Conservation (phyloP, 805 yeast genomes). For the Millerozyma miso region DNA sequence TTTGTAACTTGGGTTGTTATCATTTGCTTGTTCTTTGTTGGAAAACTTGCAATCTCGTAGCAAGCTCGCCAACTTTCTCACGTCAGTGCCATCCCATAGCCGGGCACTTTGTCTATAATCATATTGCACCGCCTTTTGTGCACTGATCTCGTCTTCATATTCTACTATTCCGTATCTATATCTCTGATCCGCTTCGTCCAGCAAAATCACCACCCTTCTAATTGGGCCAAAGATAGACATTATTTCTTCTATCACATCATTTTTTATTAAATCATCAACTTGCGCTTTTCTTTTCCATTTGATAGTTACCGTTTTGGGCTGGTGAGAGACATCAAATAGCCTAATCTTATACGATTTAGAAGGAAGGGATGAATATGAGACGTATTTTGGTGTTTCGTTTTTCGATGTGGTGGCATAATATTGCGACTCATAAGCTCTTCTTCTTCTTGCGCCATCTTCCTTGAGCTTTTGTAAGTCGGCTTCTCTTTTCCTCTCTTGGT, state of each 20-base stretch:
- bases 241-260: constrained; percentile 29
- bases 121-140: constrained; percentile 35
- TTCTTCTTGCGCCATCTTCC: constrained; percentile 25
- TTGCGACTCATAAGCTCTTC: constrained; percentile 21
- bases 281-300: constrained; percentile 45
- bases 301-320: constrained; percentile 20
- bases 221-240: constrained; percentile 47
- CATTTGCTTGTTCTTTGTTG: constrained; percentile 1
- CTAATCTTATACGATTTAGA: neutral
- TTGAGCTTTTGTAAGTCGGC: constrained; percentile 13
- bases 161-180: constrained; percentile 38
- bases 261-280: constrained; percentile 25
- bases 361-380: constrained; percentile 11
- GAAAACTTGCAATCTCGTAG: constrained; percentile 29
- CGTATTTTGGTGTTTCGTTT: constrained; percentile 7
- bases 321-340: constrained; percentile 1
- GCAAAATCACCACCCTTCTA: constrained; percentile 5
- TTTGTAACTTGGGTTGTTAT: too few relatives aligned
- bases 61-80: constrained; percentile 45
- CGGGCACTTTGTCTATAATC: constrained; percentile 38
- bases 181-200: constrained; percentile 10
- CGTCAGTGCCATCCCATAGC: constrained; percentile 44
- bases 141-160: constrained; percentile 22
- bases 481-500: constrained; percentile 3
- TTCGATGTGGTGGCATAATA: constrained; percentile 8